These are phyloP conservation scores for Hygrophila difformis DNA, from an alignment of 257 asterid genomes.

Conservation along the genomic window DNA sequence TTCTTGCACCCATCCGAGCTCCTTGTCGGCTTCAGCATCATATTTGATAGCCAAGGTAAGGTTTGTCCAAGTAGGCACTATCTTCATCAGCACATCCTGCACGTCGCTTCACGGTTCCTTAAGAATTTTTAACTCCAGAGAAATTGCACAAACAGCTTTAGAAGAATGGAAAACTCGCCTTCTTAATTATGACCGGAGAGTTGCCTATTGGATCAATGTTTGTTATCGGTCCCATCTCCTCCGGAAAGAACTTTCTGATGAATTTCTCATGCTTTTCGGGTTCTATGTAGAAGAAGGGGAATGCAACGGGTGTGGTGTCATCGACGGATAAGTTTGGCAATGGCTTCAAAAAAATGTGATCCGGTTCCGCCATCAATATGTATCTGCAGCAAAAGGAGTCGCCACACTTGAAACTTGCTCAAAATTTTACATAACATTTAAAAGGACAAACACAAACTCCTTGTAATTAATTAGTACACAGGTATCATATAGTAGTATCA, in stretches of 20 bases:
- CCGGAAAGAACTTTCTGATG: constrained; percentile 37
- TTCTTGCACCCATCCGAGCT: constrained; percentile 60
- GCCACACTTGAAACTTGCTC: no score
- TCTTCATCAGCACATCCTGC: constrained; percentile 49
- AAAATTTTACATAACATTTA: no score
- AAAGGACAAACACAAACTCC: no score
- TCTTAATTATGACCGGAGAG: constrained; percentile 51
- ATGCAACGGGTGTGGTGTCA: constrained; percentile 46
- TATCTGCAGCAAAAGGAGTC: constrained; percentile 35
- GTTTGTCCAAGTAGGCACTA: constrained; percentile 64
- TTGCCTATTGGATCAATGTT: constrained; percentile 58
- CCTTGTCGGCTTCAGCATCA: constrained; percentile 47
- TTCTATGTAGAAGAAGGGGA: constrained; percentile 48
- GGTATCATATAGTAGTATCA: no score
- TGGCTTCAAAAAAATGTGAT: constrained; percentile 48
- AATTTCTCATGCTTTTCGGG: constrained; percentile 36
- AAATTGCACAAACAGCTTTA: neutral
- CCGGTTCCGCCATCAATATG: constrained; percentile 61
- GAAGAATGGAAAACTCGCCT: constrained; percentile 20
- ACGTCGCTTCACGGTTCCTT: neutral
- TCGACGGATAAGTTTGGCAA: constrained; percentile 37
- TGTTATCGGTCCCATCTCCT: constrained; percentile 46
- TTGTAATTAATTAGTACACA: no score
- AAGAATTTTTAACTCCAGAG: neutral
- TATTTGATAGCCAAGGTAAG: constrained; percentile 44